phyloP scores from a whole-genome alignment of 2,329 filamentous ascomycete species.

The Penicillium sp. region DNA sequence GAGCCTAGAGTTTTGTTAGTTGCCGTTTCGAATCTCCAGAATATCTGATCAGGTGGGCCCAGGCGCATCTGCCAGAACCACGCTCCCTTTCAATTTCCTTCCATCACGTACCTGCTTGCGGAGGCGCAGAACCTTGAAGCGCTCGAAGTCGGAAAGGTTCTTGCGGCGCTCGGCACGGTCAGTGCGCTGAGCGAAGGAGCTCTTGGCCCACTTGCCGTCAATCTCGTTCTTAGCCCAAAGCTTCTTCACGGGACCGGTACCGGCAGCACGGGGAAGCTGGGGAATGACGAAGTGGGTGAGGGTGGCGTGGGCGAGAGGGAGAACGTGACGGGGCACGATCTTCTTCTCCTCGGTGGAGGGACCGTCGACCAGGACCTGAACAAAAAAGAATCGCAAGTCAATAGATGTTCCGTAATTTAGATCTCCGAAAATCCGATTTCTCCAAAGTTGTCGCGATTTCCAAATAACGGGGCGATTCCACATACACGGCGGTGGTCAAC shows the following conservation, averaged over 20 bases:
- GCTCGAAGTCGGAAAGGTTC: slow-evolving; percentile 95
- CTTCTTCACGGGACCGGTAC: slow-evolving; percentile 78
- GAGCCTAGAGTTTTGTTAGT: slow-evolving; percentile 52
- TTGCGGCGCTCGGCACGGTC: slow-evolving; percentile 81
- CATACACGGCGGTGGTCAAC: slow-evolving; percentile 99
- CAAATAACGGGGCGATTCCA: slow-evolving; percentile 21
- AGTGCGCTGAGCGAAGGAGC: slow-evolving; percentile 92
- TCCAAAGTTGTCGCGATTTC: slow-evolving; percentile 8
- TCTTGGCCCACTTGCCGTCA: slow-evolving; percentile 89
- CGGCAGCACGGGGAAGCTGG: slow-evolving; percentile 80
- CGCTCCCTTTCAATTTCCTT: background rate
- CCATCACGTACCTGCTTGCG: slow-evolving; percentile 83
- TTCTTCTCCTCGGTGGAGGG: slow-evolving; percentile 77
- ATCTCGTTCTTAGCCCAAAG: slow-evolving; percentile 89
- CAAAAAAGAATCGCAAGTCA: slow-evolving; percentile 19
- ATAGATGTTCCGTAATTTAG: slow-evolving; percentile 14
- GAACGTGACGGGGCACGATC: slow-evolving; percentile 81
- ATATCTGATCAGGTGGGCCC: background rate
- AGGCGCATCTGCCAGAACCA: slow-evolving; percentile 4
- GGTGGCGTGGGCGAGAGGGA: slow-evolving; percentile 77
- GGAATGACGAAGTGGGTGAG: slow-evolving; percentile 87
- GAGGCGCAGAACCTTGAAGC: slow-evolving; percentile 99
- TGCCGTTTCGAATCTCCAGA: slow-evolving; percentile 11
- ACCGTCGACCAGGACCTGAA: slow-evolving; percentile 92
- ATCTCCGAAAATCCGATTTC: slow-evolving; percentile 10